Evolutionary conservation across 2,329 filamentous ascomycete species (phyloP), one percentile per base, ranked within the genome.

Genomic region (Biscogniauxia sp.): DNA sequence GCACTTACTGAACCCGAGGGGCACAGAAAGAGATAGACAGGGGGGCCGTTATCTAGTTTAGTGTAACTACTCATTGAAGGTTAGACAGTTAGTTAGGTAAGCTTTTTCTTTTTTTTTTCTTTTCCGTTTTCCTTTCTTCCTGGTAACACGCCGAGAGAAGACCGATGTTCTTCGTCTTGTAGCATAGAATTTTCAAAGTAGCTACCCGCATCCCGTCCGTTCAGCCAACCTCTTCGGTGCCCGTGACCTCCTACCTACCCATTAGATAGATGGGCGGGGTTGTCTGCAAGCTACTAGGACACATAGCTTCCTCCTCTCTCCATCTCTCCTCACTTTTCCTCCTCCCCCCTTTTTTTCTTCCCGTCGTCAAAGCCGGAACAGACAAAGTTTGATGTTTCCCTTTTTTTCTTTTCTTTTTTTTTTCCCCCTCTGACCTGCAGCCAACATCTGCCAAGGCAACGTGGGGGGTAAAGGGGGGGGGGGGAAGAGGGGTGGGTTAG

Each of bases 341-440:
- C 15, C 37, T 45, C 7, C 17, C 6, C 37, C 37, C n/a, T 6
- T 45, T 2, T 45, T 45, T n/a, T 2, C 15, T 6, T 17, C 17
- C 15, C 13, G 37, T 5, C 17, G 37, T n/a, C 15, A 45, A 32
- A n/a, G 13, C 15, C n/a, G 37, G 17, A 45, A 15, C 37, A 41
- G 5, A 13, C 37, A 41, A 32, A 7, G 7, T 32, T 32, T 32
- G 28, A 13, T 32, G 4, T 32, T 32, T 7, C 7, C 9, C 26
- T 53, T n/a, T 61, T 56, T n/a, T 61, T 56, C 20, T 49, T 41
- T 37, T 58, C 23, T 23, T 61, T 55, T n/a, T 53, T 28, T 26
- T 26, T 26, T 19, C 2, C 45, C 26, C 20, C 52, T 54, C 56
- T 45, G 11, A 45, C 37, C 17, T 45, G 37, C 37, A 45, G 37